Percentiles rank a stretch among this genome's conserved stretches.
Evolutionary conservation across 1,284 basidiomycete species (phyloP).

Genomic region (Sanghuangporus weigelae): DNA sequence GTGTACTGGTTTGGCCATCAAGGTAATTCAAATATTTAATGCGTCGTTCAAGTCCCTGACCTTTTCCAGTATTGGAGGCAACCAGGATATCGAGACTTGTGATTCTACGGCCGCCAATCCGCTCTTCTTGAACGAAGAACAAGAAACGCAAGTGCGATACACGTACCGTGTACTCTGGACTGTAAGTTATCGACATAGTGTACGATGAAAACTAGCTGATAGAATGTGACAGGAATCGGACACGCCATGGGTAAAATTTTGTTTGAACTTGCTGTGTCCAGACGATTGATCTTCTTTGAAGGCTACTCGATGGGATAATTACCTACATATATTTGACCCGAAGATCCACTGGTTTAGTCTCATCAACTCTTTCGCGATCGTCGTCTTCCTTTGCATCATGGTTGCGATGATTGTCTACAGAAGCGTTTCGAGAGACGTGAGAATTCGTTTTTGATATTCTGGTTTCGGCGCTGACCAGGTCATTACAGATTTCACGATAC

Average conservation of each 20-base stretch:
- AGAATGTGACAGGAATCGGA: conserved; percentile 58
- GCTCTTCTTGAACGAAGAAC: conserved; percentile 59
- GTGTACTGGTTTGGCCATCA: conserved; percentile 86
- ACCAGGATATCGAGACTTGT: conserved; percentile 9
- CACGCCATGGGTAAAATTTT: conserved; percentile 65
- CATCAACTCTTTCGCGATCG: conserved; percentile 90
- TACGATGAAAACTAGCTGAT: conserved; percentile 4
- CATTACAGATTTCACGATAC: conserved; percentile 84
- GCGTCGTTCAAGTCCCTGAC: neutral
- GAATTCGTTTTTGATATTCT: conserved; percentile 40
- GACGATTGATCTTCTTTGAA: conserved; percentile 28
- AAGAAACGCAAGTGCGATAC: conserved; percentile 72
- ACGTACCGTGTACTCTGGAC: conserved; percentile 90
- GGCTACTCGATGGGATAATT: conserved; percentile 96
- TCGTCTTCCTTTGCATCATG: conserved; percentile 88
- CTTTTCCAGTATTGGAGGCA: conserved; percentile 5
- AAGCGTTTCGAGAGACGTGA: conserved; percentile 83
- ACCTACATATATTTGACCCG: conserved; percentile 78
- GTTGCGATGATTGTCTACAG: conserved; percentile 88
- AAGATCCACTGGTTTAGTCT: conserved; percentile 91
- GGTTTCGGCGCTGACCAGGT: conserved; percentile 29
- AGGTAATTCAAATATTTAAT: conserved; percentile 41
- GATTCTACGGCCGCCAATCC: conserved; percentile 30
- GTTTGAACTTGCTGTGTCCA: conserved; percentile 25
- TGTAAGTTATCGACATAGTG: conserved; percentile 38